A percentile compares a stretch with the other conserved stretches of the same genome.
Conservation (phyloP, 2,329 filamentous ascomycete species). For the Hirsutella minnesotensis region DNA sequence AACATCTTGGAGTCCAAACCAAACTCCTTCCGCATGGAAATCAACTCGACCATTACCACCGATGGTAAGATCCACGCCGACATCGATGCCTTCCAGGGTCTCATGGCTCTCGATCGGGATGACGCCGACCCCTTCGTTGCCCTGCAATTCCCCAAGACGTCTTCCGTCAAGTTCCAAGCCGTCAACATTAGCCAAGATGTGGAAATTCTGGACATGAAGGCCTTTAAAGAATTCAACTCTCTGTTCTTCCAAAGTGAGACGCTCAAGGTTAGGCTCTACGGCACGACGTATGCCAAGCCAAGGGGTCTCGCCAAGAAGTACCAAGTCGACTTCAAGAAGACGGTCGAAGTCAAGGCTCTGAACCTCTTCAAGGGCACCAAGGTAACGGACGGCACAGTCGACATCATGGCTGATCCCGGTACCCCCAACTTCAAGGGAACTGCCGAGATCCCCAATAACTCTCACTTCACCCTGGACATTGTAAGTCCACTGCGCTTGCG, state of each 20-base stretch:
- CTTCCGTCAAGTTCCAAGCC: constrained; percentile 31
- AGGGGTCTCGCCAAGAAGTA: constrained; percentile 35
- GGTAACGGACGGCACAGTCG: constrained; percentile 38
- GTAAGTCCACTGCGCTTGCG: constrained; percentile 25
- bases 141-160: constrained; percentile 40
- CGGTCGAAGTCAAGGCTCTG: constrained; percentile 34
- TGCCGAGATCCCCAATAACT: constrained; percentile 51
- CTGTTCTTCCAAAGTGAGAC: constrained; percentile 39
- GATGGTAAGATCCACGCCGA: constrained; percentile 39
- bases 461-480: constrained; percentile 51
- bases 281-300: constrained; percentile 39
- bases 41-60: constrained; percentile 43
- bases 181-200: constrained; percentile 41
- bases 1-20: constrained; percentile 32
- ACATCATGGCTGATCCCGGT: constrained; percentile 23
- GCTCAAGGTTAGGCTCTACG: constrained; percentile 37
- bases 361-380: constrained; percentile 44
- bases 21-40: constrained; percentile 35
- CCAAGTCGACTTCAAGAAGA: constrained; percentile 44
- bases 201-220: constrained; percentile 31
- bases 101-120: constrained; percentile 40
- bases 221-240: constrained; percentile 43
- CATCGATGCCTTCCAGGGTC: constrained; percentile 37
- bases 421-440: constrained; percentile 50
- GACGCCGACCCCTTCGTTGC: constrained; percentile 36